Evolutionary conservation across 164 flowering plant species (phyloP), one percentile per base, ranked within the genome.

Genomic region (Paratinospora sagittata): DNA sequence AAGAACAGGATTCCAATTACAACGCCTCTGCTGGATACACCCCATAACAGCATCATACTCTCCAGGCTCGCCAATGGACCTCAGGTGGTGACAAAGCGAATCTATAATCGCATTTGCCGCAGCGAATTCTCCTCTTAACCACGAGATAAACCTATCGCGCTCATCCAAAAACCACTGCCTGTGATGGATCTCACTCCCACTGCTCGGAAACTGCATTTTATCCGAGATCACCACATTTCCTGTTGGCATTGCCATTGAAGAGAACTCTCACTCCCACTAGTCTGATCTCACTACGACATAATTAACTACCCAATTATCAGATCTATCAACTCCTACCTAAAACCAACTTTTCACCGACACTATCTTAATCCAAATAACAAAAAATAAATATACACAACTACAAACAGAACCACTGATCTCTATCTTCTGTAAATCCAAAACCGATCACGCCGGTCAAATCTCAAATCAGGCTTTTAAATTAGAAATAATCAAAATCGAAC

Each of bases 101-200:
- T 92, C 97, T 1, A 92, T 89, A 0, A 92, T 92, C 17, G 96
- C 97, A 69, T 92, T 92, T 3, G 97, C 89, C 2, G 97, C 97
- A 0, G 97, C 96, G 23, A 90, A 92, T 75, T 92, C 97, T 6
- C 89, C 84, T 6, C 94, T 76, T 49, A 92, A 72, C 97, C 97
- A 92, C 37, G 81, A 74, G 67, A 92, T 85, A 63, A 88, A 86
- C 58, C 90, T 86, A 26, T 92, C 96, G 13, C 96, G 82, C 86
- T 90, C 96, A 52, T 90, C 95, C 2, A 81, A 80, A 58, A 84
- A 79, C 93, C 90, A 88, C 70, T 81, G 91, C 6, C 81, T 81
- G 10, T 71, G 84, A 67, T 72, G 82, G 78, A 83, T 74, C 79
- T 80, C 88, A 13, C 80, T 80, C 16, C 77, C 78, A 11, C 67